Percentiles rank a stretch among this genome's conserved stretches.
Conservation (phyloP, 2,329 filamentous ascomycete species). For the Colletotrichum chlorophyti region DNA sequence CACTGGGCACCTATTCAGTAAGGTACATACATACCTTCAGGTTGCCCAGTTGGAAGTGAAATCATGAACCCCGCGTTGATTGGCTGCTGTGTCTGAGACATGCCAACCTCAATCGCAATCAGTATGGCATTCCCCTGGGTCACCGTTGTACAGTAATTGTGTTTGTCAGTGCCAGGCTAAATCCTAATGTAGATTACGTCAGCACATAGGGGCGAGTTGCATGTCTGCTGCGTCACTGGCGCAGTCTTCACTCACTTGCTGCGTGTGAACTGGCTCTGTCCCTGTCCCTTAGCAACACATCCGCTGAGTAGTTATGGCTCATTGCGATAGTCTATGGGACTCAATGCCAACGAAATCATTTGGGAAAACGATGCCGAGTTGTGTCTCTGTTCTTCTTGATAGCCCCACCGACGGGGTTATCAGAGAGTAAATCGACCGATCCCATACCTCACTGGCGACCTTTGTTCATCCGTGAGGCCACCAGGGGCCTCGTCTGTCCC, state of each 20-base stretch:
- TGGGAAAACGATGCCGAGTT: slow-evolving; percentile 31
- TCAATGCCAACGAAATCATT: background rate
- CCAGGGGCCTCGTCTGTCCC: background rate
- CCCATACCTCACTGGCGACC: slow-evolving; percentile 35
- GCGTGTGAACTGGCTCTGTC: background rate
- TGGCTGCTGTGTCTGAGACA: background rate
- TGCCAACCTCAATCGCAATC: slow-evolving; percentile 5
- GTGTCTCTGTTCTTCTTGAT: slow-evolving; percentile 37
- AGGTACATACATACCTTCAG: no score
- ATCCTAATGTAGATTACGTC: slow-evolving; percentile 9
- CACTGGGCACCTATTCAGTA: no score
- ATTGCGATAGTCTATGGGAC: background rate
- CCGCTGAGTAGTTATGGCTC: background rate
- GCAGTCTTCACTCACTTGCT: background rate
- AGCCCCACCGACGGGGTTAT: slow-evolving; percentile 61
- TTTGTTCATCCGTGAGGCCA: slow-evolving; percentile 15
- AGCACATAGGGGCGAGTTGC: slow-evolving; percentile 8
- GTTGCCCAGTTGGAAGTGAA: no score
- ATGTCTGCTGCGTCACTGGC: slow-evolving; percentile 20
- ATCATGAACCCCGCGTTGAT: slow-evolving; percentile 6
- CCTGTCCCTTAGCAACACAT: background rate
- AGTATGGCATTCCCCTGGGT: slow-evolving; percentile 2
- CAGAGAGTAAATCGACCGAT: slow-evolving; percentile 44
- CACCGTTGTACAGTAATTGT: background rate
- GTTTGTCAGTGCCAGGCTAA: background rate